Conservation (phyloP, 768 basidiomycete genomes). For the Tricholoma furcatifolium region DNA sequence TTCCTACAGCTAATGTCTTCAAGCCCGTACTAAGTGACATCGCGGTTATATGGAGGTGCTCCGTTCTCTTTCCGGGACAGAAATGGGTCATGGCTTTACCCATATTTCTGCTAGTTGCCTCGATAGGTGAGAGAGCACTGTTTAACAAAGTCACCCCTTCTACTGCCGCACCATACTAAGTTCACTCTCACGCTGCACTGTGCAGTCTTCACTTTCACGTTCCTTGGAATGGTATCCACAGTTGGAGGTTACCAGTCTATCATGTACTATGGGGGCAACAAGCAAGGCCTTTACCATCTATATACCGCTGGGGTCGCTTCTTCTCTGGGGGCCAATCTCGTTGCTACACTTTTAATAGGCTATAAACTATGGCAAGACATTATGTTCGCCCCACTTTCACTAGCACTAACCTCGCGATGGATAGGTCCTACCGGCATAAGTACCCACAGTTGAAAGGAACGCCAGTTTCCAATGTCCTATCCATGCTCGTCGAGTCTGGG, state of each 20-base stretch:
- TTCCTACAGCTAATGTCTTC: too few species aligned
- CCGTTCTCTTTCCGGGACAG: neutral
- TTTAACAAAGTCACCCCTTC: neutral
- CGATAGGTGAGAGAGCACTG: neutral
- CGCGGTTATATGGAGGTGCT: slow-evolving; percentile 4
- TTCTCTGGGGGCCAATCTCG: neutral
- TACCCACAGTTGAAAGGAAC: too few species aligned
- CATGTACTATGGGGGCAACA: neutral
- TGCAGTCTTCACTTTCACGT: neutral
- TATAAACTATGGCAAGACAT: slow-evolving; percentile 1
- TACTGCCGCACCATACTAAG: neutral
- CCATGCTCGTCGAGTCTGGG: neutral
- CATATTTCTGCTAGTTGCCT: neutral
- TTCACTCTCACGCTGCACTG: too few species aligned
- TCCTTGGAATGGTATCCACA: neutral
- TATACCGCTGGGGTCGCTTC: neutral
- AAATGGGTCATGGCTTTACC: neutral
- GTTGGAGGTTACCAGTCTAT: neutral
- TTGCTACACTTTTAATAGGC: neutral
- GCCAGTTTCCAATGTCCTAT: neutral
- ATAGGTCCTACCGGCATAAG: too few species aligned
- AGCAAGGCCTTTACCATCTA: neutral
- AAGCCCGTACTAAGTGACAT: slow-evolving; percentile 5
- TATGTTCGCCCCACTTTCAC: too few species aligned
- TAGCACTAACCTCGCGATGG: too few species aligned